A percentile compares a stretch with the other conserved stretches of the same genome.
phyloP scores from a whole-genome alignment of 2,329 filamentous ascomycete genomes.

The Diaporthe sp. region DNA sequence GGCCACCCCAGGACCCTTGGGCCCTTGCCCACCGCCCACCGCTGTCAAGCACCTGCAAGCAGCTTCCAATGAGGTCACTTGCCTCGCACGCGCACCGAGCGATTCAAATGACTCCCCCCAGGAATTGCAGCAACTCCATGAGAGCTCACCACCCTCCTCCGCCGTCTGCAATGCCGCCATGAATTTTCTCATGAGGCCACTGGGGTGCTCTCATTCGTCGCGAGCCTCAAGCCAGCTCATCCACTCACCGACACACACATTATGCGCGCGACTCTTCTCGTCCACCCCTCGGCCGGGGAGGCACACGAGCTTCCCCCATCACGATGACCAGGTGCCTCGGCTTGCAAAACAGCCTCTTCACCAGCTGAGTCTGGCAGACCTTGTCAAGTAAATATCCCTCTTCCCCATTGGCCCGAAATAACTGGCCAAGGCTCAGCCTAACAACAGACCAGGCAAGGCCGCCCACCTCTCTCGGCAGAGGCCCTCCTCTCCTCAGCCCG shows the following conservation, averaged over 20 bases:
- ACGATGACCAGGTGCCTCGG: slow-evolving; percentile 81
- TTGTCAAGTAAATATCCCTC: slow-evolving; percentile 76
- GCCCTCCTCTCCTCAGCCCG: slow-evolving; percentile 91
- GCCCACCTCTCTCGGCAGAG: slow-evolving; percentile 82
- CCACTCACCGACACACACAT: slow-evolving; percentile 12
- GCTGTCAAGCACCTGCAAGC: slow-evolving; percentile 10
- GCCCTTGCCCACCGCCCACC: slow-evolving; percentile 5
- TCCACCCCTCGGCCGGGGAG: not conserved
- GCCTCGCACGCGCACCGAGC: not conserved
- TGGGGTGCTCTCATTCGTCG: slow-evolving; percentile 46
- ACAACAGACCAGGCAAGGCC: slow-evolving; percentile 67
- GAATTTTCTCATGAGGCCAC: slow-evolving; percentile 52
- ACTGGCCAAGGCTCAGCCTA: not conserved
- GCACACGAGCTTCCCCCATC: slow-evolving; percentile 53
- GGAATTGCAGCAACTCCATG: not conserved
- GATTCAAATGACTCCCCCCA: not conserved
- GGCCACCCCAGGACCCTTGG: not conserved
- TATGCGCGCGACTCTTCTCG: slow-evolving; percentile 30
- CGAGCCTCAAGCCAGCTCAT: slow-evolving; percentile 33
- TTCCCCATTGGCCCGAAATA: slow-evolving; percentile 9
- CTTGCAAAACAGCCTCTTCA: slow-evolving; percentile 84
- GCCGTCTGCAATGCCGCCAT: slow-evolving; percentile 55
- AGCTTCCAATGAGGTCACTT: slow-evolving; percentile 27
- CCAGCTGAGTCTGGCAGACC: slow-evolving; percentile 84
- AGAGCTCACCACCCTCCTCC: slow-evolving; percentile 11